Evolutionary conservation across 2,329 filamentous ascomycete genomes (phyloP), one percentile per base, ranked within the genome.

Genomic region (Xylariaceae sp.): DNA sequence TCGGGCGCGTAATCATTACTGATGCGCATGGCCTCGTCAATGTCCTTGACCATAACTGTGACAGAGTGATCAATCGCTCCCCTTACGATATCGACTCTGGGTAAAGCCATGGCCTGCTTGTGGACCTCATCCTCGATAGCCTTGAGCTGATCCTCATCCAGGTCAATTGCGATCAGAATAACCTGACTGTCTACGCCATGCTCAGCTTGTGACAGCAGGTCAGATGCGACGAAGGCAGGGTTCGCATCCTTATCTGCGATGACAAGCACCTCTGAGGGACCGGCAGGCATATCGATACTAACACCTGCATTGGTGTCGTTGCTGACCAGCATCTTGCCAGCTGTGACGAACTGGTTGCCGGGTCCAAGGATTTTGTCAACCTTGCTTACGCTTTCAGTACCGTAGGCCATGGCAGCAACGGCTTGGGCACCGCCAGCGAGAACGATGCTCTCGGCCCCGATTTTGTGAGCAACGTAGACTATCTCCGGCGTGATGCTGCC

Each of bases 341-440:
- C 93, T 0, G 93, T 98, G 31, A 98, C 93, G 61, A 97, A 98
- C 65, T 97, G 93, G 68, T 98, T 98, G 28, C 93, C 93, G 3
- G 93, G 93, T 0, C 93, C 93, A 11, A 97, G 80, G 54, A 98
- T 96, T 79, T 98, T 98, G 74, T 98, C 93, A 7, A 98, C 93
- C 72, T 98, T 98, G 64, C 75, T 87, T 38, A 98, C 81, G 54
- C 83, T 91, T 66, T 96, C 86, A 1, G 93, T 98, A 36, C 93
- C 93, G 67, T 98, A 98, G 2, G 93, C 93, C 84, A 98, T 86
- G 36, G 93, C 93, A 16, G 91, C 93, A 29, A 98, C 83, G 33
- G 93, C 93, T 69, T 98, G 93, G 1, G 91, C 93, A 48, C 93
- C 93, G 47, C 93, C 93, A 9, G 93, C 93, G 19, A 98, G 78